These are phyloP conservation scores for Hydnomerulius pinastri DNA, from an alignment of 768 basidiomycete species.

Conservation along the genomic window DNA sequence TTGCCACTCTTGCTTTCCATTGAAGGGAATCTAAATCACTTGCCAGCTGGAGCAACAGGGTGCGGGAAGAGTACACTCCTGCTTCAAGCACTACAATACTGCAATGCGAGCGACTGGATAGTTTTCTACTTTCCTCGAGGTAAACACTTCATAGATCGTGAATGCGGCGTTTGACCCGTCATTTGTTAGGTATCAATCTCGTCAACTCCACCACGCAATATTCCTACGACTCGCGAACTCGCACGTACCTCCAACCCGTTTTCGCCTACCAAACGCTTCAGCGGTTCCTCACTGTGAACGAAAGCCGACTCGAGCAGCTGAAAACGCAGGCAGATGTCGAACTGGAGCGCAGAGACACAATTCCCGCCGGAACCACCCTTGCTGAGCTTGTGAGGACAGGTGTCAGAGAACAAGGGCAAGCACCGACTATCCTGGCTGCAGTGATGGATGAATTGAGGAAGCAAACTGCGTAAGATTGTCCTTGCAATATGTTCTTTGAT, in stretches of 20 bases:
- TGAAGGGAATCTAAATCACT: conserved; percentile 3
- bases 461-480: conserved; percentile 58
- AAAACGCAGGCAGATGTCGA: conserved; percentile 41
- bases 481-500: not conserved
- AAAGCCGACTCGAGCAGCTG: conserved; percentile 42
- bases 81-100: conserved; percentile 76
- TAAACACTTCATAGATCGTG: conserved; percentile 31
- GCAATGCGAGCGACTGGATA: conserved; percentile 66
- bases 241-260: conserved; percentile 72
- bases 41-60: conserved; percentile 69
- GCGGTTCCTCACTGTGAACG: conserved; percentile 63
- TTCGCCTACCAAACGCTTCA: conserved; percentile 65
- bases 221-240: conserved; percentile 72
- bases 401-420: conserved; percentile 48
- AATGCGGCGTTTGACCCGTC: not conserved
- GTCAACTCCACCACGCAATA: conserved; percentile 78
- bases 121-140: conserved; percentile 85
- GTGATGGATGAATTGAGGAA: conserved; percentile 61
- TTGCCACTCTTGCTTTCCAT: not conserved
- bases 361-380: conserved; percentile 53
- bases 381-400: conserved; percentile 60
- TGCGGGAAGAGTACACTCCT: conserved; percentile 82
- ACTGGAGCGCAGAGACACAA: conserved; percentile 46
- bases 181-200: conserved; percentile 47
- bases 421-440: conserved; percentile 58